Base-by-base conservation (phyloP, 202 grass and related monocot genomes). In the Miscanthus sacchariflorus region DNA sequence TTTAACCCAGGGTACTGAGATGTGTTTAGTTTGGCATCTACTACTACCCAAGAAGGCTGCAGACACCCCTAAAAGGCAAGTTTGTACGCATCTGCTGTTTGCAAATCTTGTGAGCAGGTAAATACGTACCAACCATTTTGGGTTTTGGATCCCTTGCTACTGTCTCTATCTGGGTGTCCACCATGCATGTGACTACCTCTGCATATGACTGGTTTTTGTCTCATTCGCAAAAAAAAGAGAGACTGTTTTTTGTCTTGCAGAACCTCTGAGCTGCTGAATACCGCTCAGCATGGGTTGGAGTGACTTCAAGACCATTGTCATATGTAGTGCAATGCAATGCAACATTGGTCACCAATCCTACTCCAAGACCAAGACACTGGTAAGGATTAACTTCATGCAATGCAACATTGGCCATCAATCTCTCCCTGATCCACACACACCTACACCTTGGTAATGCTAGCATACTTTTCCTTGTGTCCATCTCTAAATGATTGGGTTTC, bases 31-130 rank as follows among this genome's bases (percentile, higher is more conserved):
- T 56, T 84, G 50, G 21, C 58, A 38, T 38, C 35, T 72, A 69
- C 38, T 28, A 25, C 36, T 30, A 30, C 46, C 46, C 48, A 66
- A 70, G 35, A 63, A 49, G 49, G 39, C 59, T 28, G 44, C 27
- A 45, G 44, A 85, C 25, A 46, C 63, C 76, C 83, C 39, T 46
- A 86, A 71, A 90, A 81, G 88, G 83, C 66, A 70, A 28, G 21
- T 81, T 85, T 86, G 83, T 90, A 81, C 23, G 1, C 70, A 81
- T 81, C 25, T 90, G 70, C 3, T 6, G 17, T 2, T 56, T 58
- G 18, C 77, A 49, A 43, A 63, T 70, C 14, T 39, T 70, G 72
- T 56, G 49, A 59, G 33, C 33, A 61, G 69, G 39, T 15, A 63
- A 50, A 50, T 50, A 50, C 48, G 2, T 15, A 15, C 48, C 48